Evolutionary conservation across 768 basidiomycete genomes (phyloP).

Genomic region (Kwoniella heveanensis): DNA sequence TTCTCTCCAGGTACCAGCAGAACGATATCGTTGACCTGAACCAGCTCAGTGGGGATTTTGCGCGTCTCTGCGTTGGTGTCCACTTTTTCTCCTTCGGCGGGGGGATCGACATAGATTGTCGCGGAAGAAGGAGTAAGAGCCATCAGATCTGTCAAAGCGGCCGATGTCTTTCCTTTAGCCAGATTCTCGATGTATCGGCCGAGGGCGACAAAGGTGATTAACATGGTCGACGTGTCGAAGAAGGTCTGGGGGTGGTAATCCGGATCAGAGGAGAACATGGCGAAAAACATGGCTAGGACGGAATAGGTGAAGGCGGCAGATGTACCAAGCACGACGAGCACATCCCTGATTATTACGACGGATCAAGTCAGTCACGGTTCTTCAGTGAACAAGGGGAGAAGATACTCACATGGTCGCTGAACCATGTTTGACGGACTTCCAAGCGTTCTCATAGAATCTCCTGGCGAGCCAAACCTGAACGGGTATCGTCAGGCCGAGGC

Average conservation of each 20-base stretch:
- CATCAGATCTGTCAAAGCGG: constrained; percentile 95
- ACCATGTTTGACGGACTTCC: constrained; percentile 84
- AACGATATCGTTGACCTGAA: constrained; percentile 89
- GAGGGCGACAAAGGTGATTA: constrained; percentile 93
- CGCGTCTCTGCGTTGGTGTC: constrained; percentile 61
- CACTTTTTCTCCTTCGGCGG: constrained; percentile 30
- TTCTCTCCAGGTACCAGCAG: constrained; percentile 96
- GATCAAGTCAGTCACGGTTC: background rate
- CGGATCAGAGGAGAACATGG: constrained; percentile 61
- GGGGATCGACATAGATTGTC: constrained; percentile 84
- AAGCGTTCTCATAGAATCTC: constrained; percentile 86
- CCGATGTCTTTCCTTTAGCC: constrained; percentile 95
- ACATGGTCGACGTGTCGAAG: constrained; percentile 98
- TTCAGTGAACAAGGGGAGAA: background rate
- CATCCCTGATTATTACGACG: constrained; percentile 62
- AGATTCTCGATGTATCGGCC: constrained; percentile 94
- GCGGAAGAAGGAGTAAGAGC: constrained; percentile 92
- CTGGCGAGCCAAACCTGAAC: constrained; percentile 89
- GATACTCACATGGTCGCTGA: constrained; percentile 76
- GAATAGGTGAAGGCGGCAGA: constrained; percentile 94
- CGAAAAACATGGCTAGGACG: constrained; percentile 67
- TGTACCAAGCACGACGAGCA: constrained; percentile 92
- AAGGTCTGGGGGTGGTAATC: constrained; percentile 81
- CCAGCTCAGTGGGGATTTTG: constrained; percentile 87
- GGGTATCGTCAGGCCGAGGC: constrained; percentile 77